Evolutionary conservation across 192 early-diverging fungal species (phyloP), one percentile per base, ranked within the genome.

Genomic region (Coemansia erecta): DNA sequence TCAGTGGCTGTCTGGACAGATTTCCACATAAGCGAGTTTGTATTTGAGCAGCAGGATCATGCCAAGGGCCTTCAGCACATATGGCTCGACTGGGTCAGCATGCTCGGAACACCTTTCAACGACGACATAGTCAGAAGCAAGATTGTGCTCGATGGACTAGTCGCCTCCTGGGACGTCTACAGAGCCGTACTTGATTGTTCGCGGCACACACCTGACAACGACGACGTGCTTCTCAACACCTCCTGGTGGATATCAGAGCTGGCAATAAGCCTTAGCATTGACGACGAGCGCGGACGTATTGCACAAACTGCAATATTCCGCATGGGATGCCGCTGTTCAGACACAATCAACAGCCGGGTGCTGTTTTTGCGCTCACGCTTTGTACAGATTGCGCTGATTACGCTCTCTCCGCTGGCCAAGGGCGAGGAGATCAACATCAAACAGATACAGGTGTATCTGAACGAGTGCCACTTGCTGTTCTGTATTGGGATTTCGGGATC

Each of bases 181-280:
- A 47, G 75, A 10, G 75, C 69, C 1, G 75, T 68, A n/a, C 47
- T 78, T 3, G 69, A 78, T 31, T 71, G 74, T 61, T 77, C 69
- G 8, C 64, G 69, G 13, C 68, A 64, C 46, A 62, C 61, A 10
- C 68, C 68, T 2, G 75, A 72, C 24, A 68, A 78, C 43, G 69
- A 78, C 33, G 66, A 66, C 26, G 69, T 78, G 13, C 45, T 78
- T 51, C 44, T 78, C 45, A 78, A 68, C 42, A 72, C 63, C 0
- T 53, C 70, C 17, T 56, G 59, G 47, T 78, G 75, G 75, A 51
- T 78, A 11, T 60, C 65, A 5, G 66, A 78, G 18, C 62, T 68
- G 50, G 69, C 66, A 0, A 63, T 69, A 1, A 78, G 28, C 18
- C 66, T 62, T 33, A 70, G 68, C 56, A 58, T 58, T 15, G 45